These are phyloP conservation scores for Penicillium paxilli DNA, from an alignment of 495 filamentous ascomycete genomes.

Conservation along the genomic window DNA sequence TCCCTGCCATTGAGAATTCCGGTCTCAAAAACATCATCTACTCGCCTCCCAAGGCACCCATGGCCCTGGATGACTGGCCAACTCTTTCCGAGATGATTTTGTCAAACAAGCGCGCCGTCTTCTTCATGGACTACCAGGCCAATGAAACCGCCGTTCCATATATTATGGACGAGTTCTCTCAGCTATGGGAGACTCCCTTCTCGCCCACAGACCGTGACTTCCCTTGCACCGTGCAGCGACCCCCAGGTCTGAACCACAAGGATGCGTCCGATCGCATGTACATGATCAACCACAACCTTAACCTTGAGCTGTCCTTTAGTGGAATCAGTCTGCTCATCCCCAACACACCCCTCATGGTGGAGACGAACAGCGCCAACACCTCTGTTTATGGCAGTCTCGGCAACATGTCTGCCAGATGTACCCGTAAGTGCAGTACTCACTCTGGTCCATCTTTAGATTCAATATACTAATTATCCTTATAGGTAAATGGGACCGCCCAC, in stretches of 20 bases:
- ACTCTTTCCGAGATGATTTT: conserved; percentile 79
- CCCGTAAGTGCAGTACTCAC: conserved; percentile 41
- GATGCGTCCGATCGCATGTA: conserved; percentile 68
- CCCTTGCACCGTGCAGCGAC: conserved; percentile 60
- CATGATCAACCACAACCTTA: conserved; percentile 92
- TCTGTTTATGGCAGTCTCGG: conserved; percentile 64
- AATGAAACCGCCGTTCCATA: conserved; percentile 73
- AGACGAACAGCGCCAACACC: conserved; percentile 67
- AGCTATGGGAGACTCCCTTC: conserved; percentile 69
- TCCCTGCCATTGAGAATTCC: conserved; percentile 58
- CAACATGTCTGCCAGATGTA: conserved; percentile 65
- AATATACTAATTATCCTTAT: conserved; percentile 8
- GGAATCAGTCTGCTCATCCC: conserved; percentile 70
- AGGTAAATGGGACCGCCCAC: conserved; percentile 66
- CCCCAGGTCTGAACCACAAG: conserved; percentile 53
- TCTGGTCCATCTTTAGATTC: no score
- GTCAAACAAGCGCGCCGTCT: conserved; percentile 57
- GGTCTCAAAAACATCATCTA: conserved; percentile 73
- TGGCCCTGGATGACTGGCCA: conserved; percentile 79
- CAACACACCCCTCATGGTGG: conserved; percentile 61
- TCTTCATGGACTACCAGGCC: conserved; percentile 82
- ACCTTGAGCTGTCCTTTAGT: conserved; percentile 65
- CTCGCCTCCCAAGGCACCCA: conserved; percentile 65
- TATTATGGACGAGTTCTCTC: conserved; percentile 64
- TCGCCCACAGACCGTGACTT: conserved; percentile 58